Percentiles rank a stretch among this genome's conserved stretches.
Evolutionary conservation across 176 grass and related monocot species (phyloP).

Genomic region (Microstegium vimineum): DNA sequence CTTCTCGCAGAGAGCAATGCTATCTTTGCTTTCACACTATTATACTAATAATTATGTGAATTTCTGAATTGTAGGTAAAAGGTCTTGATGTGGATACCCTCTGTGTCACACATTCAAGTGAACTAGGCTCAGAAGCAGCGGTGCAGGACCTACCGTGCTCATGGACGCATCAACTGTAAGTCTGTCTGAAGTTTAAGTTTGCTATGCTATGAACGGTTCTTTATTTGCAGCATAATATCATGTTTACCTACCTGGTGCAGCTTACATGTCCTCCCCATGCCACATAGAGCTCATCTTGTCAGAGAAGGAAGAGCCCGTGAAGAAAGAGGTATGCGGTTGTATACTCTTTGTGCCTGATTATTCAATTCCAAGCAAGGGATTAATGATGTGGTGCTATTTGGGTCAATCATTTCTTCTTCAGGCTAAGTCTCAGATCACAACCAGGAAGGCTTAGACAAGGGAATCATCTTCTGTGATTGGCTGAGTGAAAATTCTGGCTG

Average conservation of each 20-base stretch:
- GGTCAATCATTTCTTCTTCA: neutral
- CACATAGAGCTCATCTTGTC: slow-evolving; percentile 42
- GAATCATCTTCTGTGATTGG: neutral
- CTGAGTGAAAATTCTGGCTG: slow-evolving; percentile 30
- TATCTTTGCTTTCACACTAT: neutral
- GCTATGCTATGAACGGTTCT: neutral
- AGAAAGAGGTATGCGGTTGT: neutral
- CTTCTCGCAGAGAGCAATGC: slow-evolving; percentile 85
- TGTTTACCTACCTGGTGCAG: slow-evolving; percentile 30
- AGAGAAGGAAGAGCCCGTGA: neutral
- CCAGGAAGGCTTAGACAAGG: slow-evolving; percentile 58
- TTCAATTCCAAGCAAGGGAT: neutral
- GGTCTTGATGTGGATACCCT: slow-evolving; percentile 78
- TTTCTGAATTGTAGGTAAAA: slow-evolving; percentile 38
- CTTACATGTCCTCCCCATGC: slow-evolving; percentile 83
- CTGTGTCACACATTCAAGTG: slow-evolving; percentile 68
- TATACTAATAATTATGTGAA: neutral
- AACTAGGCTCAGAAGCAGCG: slow-evolving; percentile 59
- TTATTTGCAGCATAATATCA: neutral
- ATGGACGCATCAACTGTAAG: neutral
- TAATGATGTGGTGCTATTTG: neutral
- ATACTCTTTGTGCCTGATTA: neutral
- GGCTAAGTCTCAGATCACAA: slow-evolving; percentile 68
- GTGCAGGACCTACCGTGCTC: neutral
- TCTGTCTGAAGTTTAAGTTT: neutral